phyloP scores from a whole-genome alignment of 139 green algal genomes.

The Closterium sp. region DNA sequence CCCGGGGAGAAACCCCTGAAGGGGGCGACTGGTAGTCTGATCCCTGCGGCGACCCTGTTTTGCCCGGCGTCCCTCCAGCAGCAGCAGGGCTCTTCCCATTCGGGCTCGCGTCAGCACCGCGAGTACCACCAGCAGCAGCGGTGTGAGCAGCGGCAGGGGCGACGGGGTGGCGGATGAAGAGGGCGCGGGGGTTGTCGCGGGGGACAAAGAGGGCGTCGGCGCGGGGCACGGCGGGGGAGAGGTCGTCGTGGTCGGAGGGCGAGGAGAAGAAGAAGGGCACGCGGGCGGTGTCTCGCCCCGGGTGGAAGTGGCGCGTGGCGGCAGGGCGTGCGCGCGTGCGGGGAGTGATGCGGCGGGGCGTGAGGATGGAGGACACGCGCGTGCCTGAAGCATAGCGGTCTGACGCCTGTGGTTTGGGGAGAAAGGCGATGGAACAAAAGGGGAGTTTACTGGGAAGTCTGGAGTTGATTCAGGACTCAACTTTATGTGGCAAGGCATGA shows the following conservation, averaged over 20 bases:
- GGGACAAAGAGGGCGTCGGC: constrained; percentile 61
- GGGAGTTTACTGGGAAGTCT: no score
- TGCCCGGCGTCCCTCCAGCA: no score
- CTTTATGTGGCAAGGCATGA: no score
- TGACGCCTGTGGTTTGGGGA: background rate
- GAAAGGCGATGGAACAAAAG: background rate
- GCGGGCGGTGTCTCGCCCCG: constrained; percentile 16
- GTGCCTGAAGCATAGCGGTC: background rate
- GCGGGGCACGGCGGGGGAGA: constrained; percentile 6
- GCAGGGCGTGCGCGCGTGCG: constrained; percentile 47
- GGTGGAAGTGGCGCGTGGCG: constrained; percentile 42
- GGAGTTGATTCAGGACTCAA: no score
- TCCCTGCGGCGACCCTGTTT: background rate
- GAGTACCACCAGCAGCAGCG: no score
- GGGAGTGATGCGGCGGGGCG: constrained; percentile 67
- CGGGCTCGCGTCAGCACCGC: background rate
- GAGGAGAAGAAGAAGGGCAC: constrained; percentile 41
- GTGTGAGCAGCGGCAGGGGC: background rate
- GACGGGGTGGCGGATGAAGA: constrained; percentile 71
- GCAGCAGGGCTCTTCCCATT: background rate
- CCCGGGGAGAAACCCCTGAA: background rate
- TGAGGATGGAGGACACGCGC: constrained; percentile 57
- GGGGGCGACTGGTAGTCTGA: background rate
- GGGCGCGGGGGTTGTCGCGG: constrained; percentile 73
- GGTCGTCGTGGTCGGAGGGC: constrained; percentile 7